A percentile compares a stretch with the other conserved stretches of the same genome.
phyloP scores from a whole-genome alignment of 305 asterid genomes.

The Fraxinus greggii region DNA sequence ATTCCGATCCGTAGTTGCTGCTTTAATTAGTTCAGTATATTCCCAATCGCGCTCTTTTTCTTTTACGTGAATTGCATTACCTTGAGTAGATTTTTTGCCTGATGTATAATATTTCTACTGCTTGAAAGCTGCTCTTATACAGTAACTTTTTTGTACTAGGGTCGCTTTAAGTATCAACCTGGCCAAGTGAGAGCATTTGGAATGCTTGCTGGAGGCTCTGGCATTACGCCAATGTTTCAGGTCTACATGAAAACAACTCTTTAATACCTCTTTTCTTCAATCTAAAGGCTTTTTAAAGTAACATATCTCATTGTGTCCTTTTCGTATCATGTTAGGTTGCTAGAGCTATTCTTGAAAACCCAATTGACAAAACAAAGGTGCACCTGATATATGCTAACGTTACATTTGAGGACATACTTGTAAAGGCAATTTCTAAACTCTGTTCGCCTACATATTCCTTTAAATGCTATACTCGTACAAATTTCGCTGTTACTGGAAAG shows the following conservation, averaged over 20 bases:
- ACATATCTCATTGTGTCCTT: background rate
- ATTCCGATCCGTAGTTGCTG: background rate
- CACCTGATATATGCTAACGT: constrained; percentile 89
- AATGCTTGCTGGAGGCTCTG: constrained; percentile 98
- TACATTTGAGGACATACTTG: constrained; percentile 73
- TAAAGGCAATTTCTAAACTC: constrained; percentile 52
- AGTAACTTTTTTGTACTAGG: constrained; percentile 36
- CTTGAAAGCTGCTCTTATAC: constrained; percentile 16
- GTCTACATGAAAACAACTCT: constrained; percentile 34
- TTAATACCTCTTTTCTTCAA: background rate
- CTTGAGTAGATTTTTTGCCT: background rate
- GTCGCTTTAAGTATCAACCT: constrained; percentile 82
- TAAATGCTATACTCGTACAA: background rate
- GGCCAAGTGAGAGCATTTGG: constrained; percentile 90
- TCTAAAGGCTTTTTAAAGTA: background rate
- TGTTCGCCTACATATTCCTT: background rate
- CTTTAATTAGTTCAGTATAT: background rate
- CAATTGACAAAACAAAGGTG: constrained; percentile 71
- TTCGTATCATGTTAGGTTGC: constrained; percentile 57
- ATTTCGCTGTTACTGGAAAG: background rate
- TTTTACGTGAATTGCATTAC: constrained; percentile 5
- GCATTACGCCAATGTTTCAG: constrained; percentile 99
- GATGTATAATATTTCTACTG: background rate
- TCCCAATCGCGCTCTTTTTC: background rate
- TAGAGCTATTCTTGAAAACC: constrained; percentile 85